These are phyloP conservation scores for Cinchona pubescens DNA, from an alignment of 257 asterid genomes.

Conservation along the genomic window DNA sequence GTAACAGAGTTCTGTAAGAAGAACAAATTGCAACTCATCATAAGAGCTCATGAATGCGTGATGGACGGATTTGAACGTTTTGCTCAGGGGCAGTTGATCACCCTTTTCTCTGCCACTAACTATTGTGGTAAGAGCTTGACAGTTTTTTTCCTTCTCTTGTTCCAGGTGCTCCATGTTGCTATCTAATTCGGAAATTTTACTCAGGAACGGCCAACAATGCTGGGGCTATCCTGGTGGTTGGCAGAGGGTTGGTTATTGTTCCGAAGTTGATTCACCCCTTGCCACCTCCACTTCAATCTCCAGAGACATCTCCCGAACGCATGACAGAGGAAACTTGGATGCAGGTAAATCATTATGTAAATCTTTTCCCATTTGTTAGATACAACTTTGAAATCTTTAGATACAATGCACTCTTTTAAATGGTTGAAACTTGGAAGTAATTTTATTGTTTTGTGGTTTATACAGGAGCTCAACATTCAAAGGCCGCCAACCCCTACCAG, in stretches of 20 bases:
- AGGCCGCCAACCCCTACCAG: conserved; percentile 98
- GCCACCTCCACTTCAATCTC: conserved; percentile 95
- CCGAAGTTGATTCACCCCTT: conserved; percentile 95
- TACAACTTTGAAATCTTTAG: background rate
- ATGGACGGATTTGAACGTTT: conserved; percentile 99
- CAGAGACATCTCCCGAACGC: conserved; percentile 95
- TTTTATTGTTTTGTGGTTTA: conserved; percentile 11
- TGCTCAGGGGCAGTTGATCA: conserved; percentile 97
- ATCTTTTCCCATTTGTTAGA: background rate
- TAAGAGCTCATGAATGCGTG: conserved; percentile 98
- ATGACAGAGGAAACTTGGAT: conserved; percentile 79
- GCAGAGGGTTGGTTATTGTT: conserved; percentile 85
- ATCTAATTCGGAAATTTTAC: conserved; percentile 28
- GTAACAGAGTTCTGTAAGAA: conserved; percentile 93
- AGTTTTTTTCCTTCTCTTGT: background rate
- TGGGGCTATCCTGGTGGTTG: conserved; percentile 94
- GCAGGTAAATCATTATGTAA: conserved; percentile 57
- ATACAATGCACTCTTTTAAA: background rate
- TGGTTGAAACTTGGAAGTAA: background rate
- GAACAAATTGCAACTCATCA: conserved; percentile 84
- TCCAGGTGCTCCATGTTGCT: background rate
- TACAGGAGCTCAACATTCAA: conserved; percentile 93
- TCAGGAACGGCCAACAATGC: conserved; percentile 98
- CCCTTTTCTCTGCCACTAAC: conserved; percentile 98
- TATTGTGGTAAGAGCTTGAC: conserved; percentile 73